phyloP scores from a whole-genome alignment of 2,329 filamentous ascomycete genomes.

The Aspergillus sojae region DNA sequence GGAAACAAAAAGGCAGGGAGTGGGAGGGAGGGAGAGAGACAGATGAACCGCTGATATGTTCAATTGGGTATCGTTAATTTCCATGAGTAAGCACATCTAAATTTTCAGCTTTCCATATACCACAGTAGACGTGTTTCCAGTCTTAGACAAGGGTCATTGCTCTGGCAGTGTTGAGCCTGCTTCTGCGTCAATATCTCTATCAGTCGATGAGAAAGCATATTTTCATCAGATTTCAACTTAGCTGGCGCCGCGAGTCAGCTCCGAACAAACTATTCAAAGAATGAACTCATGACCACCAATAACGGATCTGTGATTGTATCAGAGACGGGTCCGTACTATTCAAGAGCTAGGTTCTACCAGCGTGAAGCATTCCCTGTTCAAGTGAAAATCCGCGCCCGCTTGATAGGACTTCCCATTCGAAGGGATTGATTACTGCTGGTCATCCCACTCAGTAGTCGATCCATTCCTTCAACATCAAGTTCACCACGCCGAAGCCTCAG shows the following conservation, averaged over 20 bases:
- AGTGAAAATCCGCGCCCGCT: constrained; percentile 39
- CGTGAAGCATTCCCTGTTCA: constrained; percentile 17
- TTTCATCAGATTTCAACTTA: not conserved
- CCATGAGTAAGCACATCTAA: constrained; percentile 5
- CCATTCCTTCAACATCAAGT: constrained; percentile 52
- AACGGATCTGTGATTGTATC: not conserved
- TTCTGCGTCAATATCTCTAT: not conserved
- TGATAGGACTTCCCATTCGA: constrained; percentile 39
- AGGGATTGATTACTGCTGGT: constrained; percentile 32
- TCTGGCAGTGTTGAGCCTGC: not conserved
- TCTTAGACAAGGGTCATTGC: not conserved
- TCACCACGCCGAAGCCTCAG: constrained; percentile 45
- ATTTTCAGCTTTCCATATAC: not conserved
- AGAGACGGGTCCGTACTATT: not conserved
- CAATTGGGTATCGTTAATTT: constrained; percentile 32
- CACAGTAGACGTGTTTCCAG: not conserved
- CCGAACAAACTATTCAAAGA: not conserved
- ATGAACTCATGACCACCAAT: not conserved
- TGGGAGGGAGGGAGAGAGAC: not conserved
- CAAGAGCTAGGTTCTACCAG: not conserved
- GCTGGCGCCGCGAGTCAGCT: not conserved
- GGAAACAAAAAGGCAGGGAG: constrained; percentile 5
- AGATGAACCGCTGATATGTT: constrained; percentile 12
- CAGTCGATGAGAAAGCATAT: not conserved
- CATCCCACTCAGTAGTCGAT: constrained; percentile 49